Conservation (phyloP, 768 basidiomycete genomes). For the Lactarius trivialis region DNA sequence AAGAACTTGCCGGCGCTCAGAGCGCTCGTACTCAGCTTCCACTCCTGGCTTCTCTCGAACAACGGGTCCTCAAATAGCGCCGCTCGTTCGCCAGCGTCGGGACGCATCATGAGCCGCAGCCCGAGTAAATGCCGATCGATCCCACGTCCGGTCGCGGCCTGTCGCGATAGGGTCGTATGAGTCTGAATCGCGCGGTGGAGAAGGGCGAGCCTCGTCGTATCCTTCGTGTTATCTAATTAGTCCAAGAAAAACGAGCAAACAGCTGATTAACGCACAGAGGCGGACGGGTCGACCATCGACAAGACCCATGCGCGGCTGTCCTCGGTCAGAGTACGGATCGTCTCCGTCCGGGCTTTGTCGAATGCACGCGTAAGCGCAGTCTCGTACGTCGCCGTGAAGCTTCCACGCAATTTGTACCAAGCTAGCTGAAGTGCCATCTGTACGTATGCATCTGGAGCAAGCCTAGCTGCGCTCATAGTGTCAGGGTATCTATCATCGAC, state of each 20-base stretch:
- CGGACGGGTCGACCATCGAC: constrained; percentile 53
- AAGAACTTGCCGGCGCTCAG: constrained; percentile 82
- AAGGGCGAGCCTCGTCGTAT: constrained; percentile 37
- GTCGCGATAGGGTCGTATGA: constrained; percentile 66
- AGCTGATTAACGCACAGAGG: constrained; percentile 38
- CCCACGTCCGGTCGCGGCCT: constrained; percentile 74
- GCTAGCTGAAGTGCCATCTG: constrained; percentile 91
- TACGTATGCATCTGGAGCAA: constrained; percentile 76
- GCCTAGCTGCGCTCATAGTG: constrained; percentile 35
- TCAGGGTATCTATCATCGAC: neutral
- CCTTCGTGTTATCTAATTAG: constrained; percentile 12
- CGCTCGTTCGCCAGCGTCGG: constrained; percentile 47
- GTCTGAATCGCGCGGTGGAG: constrained; percentile 63
- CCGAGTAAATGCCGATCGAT: constrained; percentile 92
- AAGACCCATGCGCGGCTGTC: constrained; percentile 76
- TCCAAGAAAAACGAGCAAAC: neutral
- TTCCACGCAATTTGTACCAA: constrained; percentile 72
- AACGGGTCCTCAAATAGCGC: constrained; percentile 71
- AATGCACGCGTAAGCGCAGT: constrained; percentile 86
- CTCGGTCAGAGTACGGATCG: constrained; percentile 65
- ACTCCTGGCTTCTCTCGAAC: constrained; percentile 67
- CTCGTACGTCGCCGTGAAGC: constrained; percentile 87
- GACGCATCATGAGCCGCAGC: constrained; percentile 56
- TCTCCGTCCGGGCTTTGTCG: constrained; percentile 84
- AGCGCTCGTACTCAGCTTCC: constrained; percentile 89